phyloP scores from a whole-genome alignment of 768 basidiomycete species.

The Termitomyces sp. region DNA sequence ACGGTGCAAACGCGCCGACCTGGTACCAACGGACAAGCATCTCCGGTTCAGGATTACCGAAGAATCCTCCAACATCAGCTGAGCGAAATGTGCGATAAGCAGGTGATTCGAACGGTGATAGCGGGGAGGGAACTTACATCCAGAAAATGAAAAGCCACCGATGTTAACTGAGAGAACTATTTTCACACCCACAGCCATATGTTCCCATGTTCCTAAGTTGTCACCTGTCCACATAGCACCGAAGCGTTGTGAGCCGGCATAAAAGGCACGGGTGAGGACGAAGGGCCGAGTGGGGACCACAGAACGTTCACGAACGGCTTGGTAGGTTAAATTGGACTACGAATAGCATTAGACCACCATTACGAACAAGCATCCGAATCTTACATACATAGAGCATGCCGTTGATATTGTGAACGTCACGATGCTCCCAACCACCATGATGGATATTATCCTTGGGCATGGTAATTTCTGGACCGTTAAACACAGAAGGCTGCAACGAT shows the following conservation, averaged over 20 bases:
- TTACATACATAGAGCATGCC: conserved; percentile 83
- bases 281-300: conserved; percentile 82
- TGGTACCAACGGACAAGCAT: conserved; percentile 98
- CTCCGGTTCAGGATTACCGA: conserved; percentile 92
- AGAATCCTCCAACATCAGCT: conserved; percentile 99
- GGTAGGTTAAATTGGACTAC: conserved; percentile 80
- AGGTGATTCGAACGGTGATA: not conserved
- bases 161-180: conserved; percentile 90
- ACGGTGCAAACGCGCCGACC: conserved; percentile 91
- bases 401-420: conserved; percentile 96
- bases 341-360: not conserved
- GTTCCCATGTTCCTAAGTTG: conserved; percentile 96
- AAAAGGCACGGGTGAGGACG: conserved; percentile 94
- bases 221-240: conserved; percentile 99
- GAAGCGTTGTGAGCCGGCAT: conserved; percentile 90
- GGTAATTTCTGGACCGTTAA: conserved; percentile 95
- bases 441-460: conserved; percentile 71
- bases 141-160: conserved; percentile 87
- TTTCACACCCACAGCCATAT: conserved; percentile 90
- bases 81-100: not conserved
- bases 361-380: not conserved
- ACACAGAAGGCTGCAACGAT: conserved; percentile 79
- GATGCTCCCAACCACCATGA: conserved; percentile 95
- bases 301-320: conserved; percentile 75
- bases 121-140: conserved; percentile 55